Conservation (phyloP, 2,329 filamentous ascomycete genomes). For the Talaromyces piceae region DNA sequence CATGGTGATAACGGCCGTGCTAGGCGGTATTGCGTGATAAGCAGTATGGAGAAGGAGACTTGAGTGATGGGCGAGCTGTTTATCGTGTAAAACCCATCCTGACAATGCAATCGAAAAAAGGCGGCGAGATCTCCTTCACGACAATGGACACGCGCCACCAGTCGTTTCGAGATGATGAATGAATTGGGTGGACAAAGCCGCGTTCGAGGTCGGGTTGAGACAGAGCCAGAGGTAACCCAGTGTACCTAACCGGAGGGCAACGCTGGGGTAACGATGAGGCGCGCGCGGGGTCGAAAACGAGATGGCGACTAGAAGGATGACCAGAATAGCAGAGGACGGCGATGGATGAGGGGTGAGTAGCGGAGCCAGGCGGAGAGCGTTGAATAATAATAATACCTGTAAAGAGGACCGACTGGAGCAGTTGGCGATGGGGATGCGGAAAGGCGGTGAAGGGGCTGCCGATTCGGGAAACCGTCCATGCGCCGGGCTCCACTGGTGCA, state of each 20-base stretch:
- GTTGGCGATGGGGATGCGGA: conserved; percentile 1
- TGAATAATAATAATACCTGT: neutral
- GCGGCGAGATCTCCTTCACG: neutral
- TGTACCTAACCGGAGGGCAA: neutral
- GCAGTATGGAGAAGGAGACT: conserved; percentile 1
- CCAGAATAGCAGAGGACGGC: neutral
- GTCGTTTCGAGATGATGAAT: neutral
- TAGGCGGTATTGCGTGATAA: neutral
- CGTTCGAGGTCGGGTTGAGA: neutral
- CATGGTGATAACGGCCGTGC: conserved; percentile 24
- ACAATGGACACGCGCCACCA: neutral
- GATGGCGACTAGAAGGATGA: neutral
- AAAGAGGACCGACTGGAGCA: too few species aligned
- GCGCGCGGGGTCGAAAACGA: neutral
- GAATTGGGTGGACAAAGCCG: neutral
- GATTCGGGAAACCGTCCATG: conserved; percentile 7
- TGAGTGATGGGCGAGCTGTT: conserved; percentile 1
- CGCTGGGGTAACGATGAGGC: neutral
- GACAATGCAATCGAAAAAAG: neutral
- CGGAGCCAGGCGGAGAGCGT: neutral
- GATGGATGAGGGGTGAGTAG: neutral
- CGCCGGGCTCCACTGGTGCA: neutral
- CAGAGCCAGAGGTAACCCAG: too few species aligned
- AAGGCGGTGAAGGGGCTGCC: conserved; percentile 9
- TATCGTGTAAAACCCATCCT: conserved; percentile 1